Conservation (phyloP, 192 early-diverging fungal genomes). For the Powellomyces hirtus region DNA sequence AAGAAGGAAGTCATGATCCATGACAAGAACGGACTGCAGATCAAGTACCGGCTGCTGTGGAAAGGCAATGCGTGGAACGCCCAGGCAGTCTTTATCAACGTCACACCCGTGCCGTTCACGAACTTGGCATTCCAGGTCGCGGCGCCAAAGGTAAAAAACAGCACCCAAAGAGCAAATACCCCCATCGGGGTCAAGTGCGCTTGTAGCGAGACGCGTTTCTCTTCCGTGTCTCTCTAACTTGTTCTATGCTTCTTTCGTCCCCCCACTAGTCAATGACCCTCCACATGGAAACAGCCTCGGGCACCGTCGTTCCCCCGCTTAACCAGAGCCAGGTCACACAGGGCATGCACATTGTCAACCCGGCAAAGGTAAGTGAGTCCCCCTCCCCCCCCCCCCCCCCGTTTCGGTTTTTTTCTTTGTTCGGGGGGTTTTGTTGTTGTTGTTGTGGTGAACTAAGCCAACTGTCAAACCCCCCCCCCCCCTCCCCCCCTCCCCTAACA, state of each 20-base stretch:
- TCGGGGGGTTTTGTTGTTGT: neutral
- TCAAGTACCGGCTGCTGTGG: constrained; percentile 34
- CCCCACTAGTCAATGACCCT: constrained; percentile 45
- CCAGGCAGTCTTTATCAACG: constrained; percentile 51
- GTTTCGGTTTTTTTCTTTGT: neutral
- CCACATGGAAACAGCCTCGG: constrained; percentile 41
- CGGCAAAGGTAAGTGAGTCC: constrained; percentile 39
- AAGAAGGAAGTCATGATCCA: constrained; percentile 31
- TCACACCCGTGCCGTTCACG: constrained; percentile 52
- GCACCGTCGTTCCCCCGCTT: constrained; percentile 40
- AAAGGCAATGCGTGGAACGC: constrained; percentile 30
- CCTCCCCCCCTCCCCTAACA: neutral
- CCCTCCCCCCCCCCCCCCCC: neutral
- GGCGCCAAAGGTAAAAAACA: constrained; percentile 45
- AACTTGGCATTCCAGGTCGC: constrained; percentile 49
- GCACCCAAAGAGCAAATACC: too few species aligned
- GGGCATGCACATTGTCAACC: constrained; percentile 40
- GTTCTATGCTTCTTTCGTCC: neutral
- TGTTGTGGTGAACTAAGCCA: too few species aligned
- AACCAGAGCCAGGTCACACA: constrained; percentile 49
- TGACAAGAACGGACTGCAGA: constrained; percentile 59
- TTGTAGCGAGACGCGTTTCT: too few species aligned
- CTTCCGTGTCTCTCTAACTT: too few species aligned
- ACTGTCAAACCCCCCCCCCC: too few species aligned
- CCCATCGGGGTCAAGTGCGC: too few species aligned